Base-by-base conservation (phyloP, 331 rosid genomes). In the Erythrophleum ivorense region DNA sequence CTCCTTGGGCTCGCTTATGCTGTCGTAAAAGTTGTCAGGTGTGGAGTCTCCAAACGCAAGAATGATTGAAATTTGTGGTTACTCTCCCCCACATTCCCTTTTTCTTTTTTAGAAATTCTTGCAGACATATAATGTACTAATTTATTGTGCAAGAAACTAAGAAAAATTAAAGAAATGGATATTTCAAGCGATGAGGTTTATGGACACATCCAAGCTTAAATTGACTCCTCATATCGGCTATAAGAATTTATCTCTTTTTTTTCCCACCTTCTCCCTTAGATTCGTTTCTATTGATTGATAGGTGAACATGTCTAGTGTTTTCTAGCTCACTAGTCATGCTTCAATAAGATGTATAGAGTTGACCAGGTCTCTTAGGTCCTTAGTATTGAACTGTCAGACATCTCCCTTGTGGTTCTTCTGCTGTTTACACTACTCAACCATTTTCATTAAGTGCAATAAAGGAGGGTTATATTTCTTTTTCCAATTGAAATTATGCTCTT, bases 11-110 rank as follows among this genome's bases (percentile, higher is more conserved):
- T 81, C 34, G 71, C 14, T n/a, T 91, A 64, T 84, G 80, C 76
- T 13, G 75, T 54, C 71, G 19, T 81, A 81, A 59, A 74, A 72
- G 50, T 85, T 14, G 79, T 53, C 80, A 72, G 84, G 71, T 79
- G 81, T 29, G 83, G 87, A 46, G 59, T 76, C 79, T 83, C 81
- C 77, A 91, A 91, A 84, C 75, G 80, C 64, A 90, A 94, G 89
- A 88, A 62, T 63, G 97, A 94, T 16, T 94, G 81, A 91, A 73
- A 50, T 34, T 9, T 15, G 10, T 71, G 40, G 70, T 31, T 75
- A 12, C 57, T 45, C 73, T 38, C 34, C 14, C 33, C 5, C 49
- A 10, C 65, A n/a, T 33, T 5, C 49, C 19, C 9, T 11, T 68
- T 19, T 19, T 19, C 16, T 49, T 11, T 13, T 49, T 49, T 4